These are phyloP conservation scores for Oxytropis ochrocephala DNA, from an alignment of 306 rosid genomes.

Conservation along the genomic window DNA sequence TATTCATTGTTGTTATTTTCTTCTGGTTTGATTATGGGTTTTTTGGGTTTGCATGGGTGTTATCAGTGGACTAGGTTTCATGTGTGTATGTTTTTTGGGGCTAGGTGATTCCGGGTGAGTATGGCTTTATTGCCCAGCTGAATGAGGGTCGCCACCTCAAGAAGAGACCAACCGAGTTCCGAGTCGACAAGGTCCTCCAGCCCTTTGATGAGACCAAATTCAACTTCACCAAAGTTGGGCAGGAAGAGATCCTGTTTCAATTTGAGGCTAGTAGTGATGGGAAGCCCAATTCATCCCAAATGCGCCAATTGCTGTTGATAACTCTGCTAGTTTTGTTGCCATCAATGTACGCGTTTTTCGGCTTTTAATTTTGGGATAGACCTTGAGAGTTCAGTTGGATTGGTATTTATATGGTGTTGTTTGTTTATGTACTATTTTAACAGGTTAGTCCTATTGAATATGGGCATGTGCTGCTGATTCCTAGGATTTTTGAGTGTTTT, in stretches of 20 bases:
- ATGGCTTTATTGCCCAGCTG: slow-evolving; percentile 93
- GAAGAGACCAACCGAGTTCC: slow-evolving; percentile 94
- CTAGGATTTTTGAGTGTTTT: slow-evolving; percentile 66
- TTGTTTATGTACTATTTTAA: slow-evolving; percentile 8
- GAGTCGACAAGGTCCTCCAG: slow-evolving; percentile 93
- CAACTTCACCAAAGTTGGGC: slow-evolving; percentile 98
- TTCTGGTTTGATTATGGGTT: neutral
- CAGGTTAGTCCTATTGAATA: slow-evolving; percentile 99
- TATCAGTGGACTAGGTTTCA: neutral
- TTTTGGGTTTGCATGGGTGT: neutral
- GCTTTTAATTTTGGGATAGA: neutral
- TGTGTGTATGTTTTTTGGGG: neutral
- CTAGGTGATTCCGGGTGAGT: slow-evolving; percentile 77
- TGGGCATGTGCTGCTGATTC: slow-evolving; percentile 93
- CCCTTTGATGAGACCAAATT: slow-evolving; percentile 85
- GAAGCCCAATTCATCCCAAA: slow-evolving; percentile 64
- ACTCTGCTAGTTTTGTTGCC: slow-evolving; percentile 79
- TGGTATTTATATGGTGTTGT: neutral
- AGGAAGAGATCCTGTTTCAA: slow-evolving; percentile 88
- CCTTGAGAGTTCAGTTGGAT: neutral
- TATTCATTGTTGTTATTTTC: neutral
- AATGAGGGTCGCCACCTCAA: slow-evolving; percentile 97
- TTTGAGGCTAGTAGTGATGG: slow-evolving; percentile 58
- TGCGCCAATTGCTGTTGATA: slow-evolving; percentile 61
- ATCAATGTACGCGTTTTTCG: slow-evolving; percentile 56